Base-by-base conservation (phyloP, 176 grass and related monocot genomes). In the Aegilops umbellulata region DNA sequence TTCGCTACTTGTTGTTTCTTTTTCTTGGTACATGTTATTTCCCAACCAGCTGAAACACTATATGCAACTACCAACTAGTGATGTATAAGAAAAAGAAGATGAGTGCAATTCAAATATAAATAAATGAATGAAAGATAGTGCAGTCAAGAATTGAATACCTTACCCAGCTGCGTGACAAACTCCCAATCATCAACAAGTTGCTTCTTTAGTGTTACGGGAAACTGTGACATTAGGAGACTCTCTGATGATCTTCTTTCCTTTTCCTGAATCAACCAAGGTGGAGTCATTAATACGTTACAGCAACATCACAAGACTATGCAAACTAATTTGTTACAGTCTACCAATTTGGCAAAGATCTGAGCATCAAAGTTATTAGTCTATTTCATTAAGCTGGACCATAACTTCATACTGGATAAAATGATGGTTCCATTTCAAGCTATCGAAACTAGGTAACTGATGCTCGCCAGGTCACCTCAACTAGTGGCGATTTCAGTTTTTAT, bases 141-240 rank as follows among this genome's bases (percentile, higher is more conserved):
- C 12, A 51, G 84, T 76, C 7, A 82, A 85, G 36, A 84, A 80
- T 20, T 65, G 65, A 76, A 79, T 95, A 98, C 96, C 96, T 98
- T 98, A 86, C 93, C 96, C 88, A 98, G 49, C 86, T 95, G 96
- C 69, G 93, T 92, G 47, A 98, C 93, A 92, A 88, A 89, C 69
- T 98, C 96, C 85, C 88, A 88, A 84, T 98, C 96, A 89, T 98
- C 96, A 79, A 94, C 90, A 69, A 98, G 84, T 84, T 98, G 96
- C 76, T 98, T 98, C 90, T 98, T 98, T 34, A 98, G 79, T 44
- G 90, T 89, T 71, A 91, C 81, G 76, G 93, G 93, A 95, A 98
- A 98, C 63, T 95, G 96, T 32, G 90, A 94, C 84, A 95, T 90
- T 70, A 95, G 73, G 78, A 89, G 86, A 84, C 80, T 84, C 29